Evolutionary conservation across 768 basidiomycete genomes (phyloP).

Genomic region (Amanita jacksonii): DNA sequence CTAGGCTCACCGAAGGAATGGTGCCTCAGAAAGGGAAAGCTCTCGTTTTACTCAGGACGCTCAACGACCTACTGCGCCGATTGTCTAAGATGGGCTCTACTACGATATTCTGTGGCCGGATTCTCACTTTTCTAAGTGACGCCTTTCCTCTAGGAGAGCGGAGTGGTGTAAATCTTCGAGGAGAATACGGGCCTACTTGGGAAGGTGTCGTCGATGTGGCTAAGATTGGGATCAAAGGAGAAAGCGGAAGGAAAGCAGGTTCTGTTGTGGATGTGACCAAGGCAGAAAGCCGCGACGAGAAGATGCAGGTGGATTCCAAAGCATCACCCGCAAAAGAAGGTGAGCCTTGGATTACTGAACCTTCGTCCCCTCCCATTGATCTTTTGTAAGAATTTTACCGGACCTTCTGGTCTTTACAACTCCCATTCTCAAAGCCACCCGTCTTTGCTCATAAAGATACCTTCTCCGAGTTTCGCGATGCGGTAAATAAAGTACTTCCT

Average conservation of each 20-base stretch:
- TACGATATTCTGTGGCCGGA: slow-evolving; percentile 83
- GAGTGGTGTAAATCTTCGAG: slow-evolving; percentile 86
- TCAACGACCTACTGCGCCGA: slow-evolving; percentile 81
- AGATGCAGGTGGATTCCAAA: slow-evolving; percentile 53
- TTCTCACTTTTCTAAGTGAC: slow-evolving; percentile 76
- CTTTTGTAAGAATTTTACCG: slow-evolving; percentile 59
- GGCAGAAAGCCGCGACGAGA: slow-evolving; percentile 28
- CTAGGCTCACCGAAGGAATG: slow-evolving; percentile 66
- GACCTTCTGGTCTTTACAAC: slow-evolving; percentile 85
- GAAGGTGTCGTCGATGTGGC: slow-evolving; percentile 45
- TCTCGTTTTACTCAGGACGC: slow-evolving; percentile 69
- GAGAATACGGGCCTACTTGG: slow-evolving; percentile 78
- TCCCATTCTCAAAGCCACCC: slow-evolving; percentile 74
- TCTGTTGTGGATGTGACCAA: slow-evolving; percentile 16
- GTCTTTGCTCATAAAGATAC: slow-evolving; percentile 48
- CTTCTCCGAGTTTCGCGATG: slow-evolving; percentile 58
- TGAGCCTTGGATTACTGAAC: slow-evolving; percentile 15
- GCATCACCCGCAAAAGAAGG: slow-evolving; percentile 47
- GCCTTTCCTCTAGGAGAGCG: slow-evolving; percentile 85
- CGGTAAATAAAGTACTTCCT: slow-evolving; percentile 64
- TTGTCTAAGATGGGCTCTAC: slow-evolving; percentile 81
- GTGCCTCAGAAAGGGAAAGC: slow-evolving; percentile 85
- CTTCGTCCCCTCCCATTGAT: neutral
- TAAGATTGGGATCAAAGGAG: slow-evolving; percentile 22
- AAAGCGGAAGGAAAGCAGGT: slow-evolving; percentile 21